phyloP scores from a whole-genome alignment of 1,284 basidiomycete genomes.

The Wolfiporia cocos region DNA sequence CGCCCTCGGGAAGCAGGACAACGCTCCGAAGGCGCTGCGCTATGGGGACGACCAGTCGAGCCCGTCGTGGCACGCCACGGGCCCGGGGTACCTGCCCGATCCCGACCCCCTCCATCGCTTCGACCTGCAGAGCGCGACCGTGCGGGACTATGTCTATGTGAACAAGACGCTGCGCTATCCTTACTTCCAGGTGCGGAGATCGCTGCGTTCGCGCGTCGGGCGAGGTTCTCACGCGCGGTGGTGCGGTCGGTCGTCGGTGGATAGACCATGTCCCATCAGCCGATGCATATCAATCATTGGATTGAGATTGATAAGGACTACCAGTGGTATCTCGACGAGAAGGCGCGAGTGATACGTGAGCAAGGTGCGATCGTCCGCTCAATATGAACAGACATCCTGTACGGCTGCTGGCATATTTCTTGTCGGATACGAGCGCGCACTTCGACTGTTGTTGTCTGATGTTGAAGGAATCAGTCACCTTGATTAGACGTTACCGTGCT shows the following conservation, averaged over 20 bases:
- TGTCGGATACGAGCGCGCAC: no score
- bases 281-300: slow-evolving; percentile 36
- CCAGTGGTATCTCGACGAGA: slow-evolving; percentile 32
- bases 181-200: slow-evolving; percentile 26
- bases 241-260: neutral
- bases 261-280: slow-evolving; percentile 36
- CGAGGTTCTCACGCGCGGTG: neutral
- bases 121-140: slow-evolving; percentile 23
- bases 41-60: slow-evolving; percentile 3
- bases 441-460: no score
- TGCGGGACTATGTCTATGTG: slow-evolving; percentile 30
- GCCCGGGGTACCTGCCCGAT: slow-evolving; percentile 14
- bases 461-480: neutral
- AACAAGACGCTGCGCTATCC: slow-evolving; percentile 31
- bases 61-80: slow-evolving; percentile 6
- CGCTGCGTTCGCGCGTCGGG: neutral
- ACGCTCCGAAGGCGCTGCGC: slow-evolving; percentile 6
- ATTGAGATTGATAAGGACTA: slow-evolving; percentile 37
- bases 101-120: slow-evolving; percentile 27
- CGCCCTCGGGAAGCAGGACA: neutral
- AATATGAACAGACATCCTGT: no score
- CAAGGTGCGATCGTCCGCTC: slow-evolving; percentile 17
- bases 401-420: no score
- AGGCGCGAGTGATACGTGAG: slow-evolving; percentile 29
- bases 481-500: no score